Evolutionary conservation across 371 early-diverging fungal species (phyloP).

Genomic region (Mucor indicus): DNA sequence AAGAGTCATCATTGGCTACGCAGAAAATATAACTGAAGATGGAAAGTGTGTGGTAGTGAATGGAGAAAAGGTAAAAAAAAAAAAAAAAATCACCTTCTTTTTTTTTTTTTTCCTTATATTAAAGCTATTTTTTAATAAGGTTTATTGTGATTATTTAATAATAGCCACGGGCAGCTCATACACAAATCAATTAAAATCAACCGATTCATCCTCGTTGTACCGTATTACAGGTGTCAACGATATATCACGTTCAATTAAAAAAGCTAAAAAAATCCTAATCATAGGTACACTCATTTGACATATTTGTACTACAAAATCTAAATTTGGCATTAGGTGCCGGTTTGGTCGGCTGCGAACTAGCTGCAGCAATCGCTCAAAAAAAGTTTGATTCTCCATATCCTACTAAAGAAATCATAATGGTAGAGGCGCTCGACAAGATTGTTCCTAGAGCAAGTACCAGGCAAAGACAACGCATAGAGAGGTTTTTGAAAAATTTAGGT

Average conservation of each 20-base stretch:
- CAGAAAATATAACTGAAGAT: constrained; percentile 25
- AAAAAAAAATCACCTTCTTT: neutral
- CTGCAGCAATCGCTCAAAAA: constrained; percentile 51
- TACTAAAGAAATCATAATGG: constrained; percentile 50
- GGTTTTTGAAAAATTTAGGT: constrained; percentile 53
- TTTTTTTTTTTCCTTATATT: too few species aligned
- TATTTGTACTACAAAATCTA: neutral
- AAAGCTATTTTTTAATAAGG: constrained; percentile 11
- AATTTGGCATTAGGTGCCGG: constrained; percentile 41
- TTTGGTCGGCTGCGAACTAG: constrained; percentile 66
- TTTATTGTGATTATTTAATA: constrained; percentile 69
- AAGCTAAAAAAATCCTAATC: constrained; percentile 51
- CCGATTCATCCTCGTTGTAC: constrained; percentile 39
- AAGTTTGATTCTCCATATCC: constrained; percentile 31
- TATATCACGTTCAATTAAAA: constrained; percentile 48
- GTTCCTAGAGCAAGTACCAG: constrained; percentile 33
- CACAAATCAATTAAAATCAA: constrained; percentile 48
- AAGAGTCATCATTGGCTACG: constrained; percentile 43
- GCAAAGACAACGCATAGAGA: constrained; percentile 44
- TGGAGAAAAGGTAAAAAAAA: neutral
- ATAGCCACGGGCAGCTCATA: constrained; percentile 69
- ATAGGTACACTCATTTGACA: constrained; percentile 20
- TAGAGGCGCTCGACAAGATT: constrained; percentile 40
- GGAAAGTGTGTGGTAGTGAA: constrained; percentile 24
- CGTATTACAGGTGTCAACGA: constrained; percentile 23